Evolutionary conservation across 441 rosid genomes (phyloP).

Genomic region (Rhodomyrtus psidioides): DNA sequence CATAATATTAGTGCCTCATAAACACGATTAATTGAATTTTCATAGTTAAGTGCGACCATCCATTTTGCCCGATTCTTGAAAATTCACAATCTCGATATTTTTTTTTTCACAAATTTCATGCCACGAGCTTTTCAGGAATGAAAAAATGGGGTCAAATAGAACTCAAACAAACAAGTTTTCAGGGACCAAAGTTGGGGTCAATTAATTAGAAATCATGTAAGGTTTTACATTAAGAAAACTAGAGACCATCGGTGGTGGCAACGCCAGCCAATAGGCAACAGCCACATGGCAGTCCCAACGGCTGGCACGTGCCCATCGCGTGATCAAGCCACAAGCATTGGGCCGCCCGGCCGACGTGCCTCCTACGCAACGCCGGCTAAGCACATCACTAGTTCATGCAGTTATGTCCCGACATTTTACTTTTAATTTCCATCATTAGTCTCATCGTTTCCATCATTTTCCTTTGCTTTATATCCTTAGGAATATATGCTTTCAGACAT

Average conservation of each 20-base stretch:
- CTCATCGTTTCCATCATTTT: not conserved
- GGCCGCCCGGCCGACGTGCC: not conserved
- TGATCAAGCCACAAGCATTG: not conserved
- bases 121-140: not conserved
- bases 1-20: not conserved
- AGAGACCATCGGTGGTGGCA: rapidly evolving
- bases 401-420: not conserved
- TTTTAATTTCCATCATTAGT: not conserved
- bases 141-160: not conserved
- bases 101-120: not conserved
- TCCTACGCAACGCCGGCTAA: not conserved
- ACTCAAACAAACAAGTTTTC: not conserved
- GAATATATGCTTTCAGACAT: not conserved
- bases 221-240: not conserved
- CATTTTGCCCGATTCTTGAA: not conserved
- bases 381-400: not conserved
- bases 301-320: not conserved
- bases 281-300: not conserved
- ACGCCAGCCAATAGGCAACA: rapidly evolving
- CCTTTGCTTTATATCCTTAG: not conserved
- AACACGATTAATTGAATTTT: not conserved
- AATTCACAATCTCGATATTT: not conserved
- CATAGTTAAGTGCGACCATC: not conserved
- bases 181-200: not conserved
- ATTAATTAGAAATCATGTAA: not conserved